A percentile compares a stretch with the other conserved stretches of the same genome.
phyloP scores from a whole-genome alignment of 495 filamentous ascomycete genomes.

The Podospora tetraspora region DNA sequence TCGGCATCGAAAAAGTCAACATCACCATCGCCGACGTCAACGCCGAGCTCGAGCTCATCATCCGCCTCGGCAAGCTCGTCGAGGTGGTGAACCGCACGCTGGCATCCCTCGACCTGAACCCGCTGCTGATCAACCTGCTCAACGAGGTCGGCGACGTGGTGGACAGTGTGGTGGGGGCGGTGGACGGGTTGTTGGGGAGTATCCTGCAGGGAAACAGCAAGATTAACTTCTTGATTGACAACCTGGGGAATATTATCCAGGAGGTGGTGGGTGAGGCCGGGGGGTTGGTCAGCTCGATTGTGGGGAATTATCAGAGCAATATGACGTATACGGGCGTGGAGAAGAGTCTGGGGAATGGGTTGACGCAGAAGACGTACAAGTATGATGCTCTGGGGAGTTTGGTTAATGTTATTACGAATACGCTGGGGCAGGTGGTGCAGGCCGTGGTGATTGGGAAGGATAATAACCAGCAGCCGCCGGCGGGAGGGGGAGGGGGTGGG shows the following conservation, averaged over 20 bases:
- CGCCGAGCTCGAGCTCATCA: slow-evolving; percentile 50
- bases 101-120: slow-evolving; percentile 51
- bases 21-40: slow-evolving; percentile 54
- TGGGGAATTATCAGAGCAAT: slow-evolving; percentile 50
- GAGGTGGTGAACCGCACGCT: slow-evolving; percentile 56
- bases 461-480: slow-evolving; percentile 4
- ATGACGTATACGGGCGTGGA: slow-evolving; percentile 51
- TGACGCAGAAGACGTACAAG: slow-evolving; percentile 49
- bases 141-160: slow-evolving; percentile 47
- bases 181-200: slow-evolving; percentile 49
- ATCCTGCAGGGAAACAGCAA: slow-evolving; percentile 48
- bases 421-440: slow-evolving; percentile 51
- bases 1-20: slow-evolving; percentile 51
- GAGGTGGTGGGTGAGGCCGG: slow-evolving; percentile 41
- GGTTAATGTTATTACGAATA: slow-evolving; percentile 54
- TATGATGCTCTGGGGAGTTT: slow-evolving; percentile 50
- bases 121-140: slow-evolving; percentile 49
- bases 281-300: slow-evolving; percentile 40
- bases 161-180: slow-evolving; percentile 46
- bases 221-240: slow-evolving; percentile 53
- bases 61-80: slow-evolving; percentile 51
- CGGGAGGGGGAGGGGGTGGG: slow-evolving; percentile 11
- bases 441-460: slow-evolving; percentile 41
- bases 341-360: slow-evolving; percentile 41
- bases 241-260: slow-evolving; percentile 55